A percentile compares a stretch with the other conserved stretches of the same genome.
These are phyloP conservation scores for Mortierella sp. DNA, from an alignment of 371 early-diverging fungal genomes.

Conservation along the genomic window DNA sequence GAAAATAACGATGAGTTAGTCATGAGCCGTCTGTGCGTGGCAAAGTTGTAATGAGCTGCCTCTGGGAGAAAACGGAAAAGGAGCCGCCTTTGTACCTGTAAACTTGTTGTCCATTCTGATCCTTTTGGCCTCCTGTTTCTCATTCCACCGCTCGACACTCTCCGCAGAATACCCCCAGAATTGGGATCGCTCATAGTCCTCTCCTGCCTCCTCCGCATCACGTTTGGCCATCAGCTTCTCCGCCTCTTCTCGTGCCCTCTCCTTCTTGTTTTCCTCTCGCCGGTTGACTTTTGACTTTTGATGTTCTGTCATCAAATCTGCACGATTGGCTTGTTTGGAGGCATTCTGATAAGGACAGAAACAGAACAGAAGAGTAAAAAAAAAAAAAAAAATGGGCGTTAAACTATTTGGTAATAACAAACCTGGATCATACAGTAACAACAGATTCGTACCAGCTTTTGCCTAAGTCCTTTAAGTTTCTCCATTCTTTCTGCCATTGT, in stretches of 20 bases:
- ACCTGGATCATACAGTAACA: not conserved
- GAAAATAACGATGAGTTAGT: not conserved
- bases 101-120: slow-evolving; percentile 81
- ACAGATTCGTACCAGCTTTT: slow-evolving; percentile 59
- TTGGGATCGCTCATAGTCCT: slow-evolving; percentile 85
- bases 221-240: slow-evolving; percentile 67
- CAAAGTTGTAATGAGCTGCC: too few species aligned
- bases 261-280: slow-evolving; percentile 69
- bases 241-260: slow-evolving; percentile 81
- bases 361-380: not conserved
- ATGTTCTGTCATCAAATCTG: slow-evolving; percentile 84
- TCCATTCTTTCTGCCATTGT: slow-evolving; percentile 61
- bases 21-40: too few species aligned
- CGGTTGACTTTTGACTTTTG: slow-evolving; percentile 81
- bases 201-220: slow-evolving; percentile 76
- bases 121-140: slow-evolving; percentile 77
- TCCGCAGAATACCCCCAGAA: slow-evolving; percentile 90
- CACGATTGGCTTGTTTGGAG: slow-evolving; percentile 77
- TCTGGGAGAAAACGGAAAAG: too few species aligned
- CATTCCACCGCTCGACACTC: slow-evolving; percentile 88
- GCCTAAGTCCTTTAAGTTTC: slow-evolving; percentile 65
- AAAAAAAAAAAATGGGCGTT: not conserved
- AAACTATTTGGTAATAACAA: not conserved
- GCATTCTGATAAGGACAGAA: slow-evolving; percentile 57
- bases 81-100: slow-evolving; percentile 78